phyloP scores from a whole-genome alignment of 805 yeast species.

The Yarrowia alimentaria region DNA sequence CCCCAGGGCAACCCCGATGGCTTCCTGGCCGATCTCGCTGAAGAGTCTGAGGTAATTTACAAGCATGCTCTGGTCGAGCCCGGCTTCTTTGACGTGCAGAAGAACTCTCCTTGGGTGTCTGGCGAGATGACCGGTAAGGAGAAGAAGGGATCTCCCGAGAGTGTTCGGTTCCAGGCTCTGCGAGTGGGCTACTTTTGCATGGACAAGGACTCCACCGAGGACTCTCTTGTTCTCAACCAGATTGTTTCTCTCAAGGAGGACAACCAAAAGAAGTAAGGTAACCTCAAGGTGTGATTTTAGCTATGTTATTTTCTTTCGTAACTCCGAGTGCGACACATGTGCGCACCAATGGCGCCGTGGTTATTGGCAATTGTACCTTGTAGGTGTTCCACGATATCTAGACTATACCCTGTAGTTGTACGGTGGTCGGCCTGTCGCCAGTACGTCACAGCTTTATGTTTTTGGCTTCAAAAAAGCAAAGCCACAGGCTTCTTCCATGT shows the following conservation, averaged over 20 bases:
- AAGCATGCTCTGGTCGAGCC: constrained; percentile 72
- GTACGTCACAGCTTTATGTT: too few species aligned
- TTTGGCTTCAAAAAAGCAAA: too few species aligned
- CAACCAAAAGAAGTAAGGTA: constrained; percentile 35
- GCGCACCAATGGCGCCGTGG: too few species aligned
- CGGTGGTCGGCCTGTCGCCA: too few species aligned
- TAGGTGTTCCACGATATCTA: too few species aligned
- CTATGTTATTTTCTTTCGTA: too few species aligned
- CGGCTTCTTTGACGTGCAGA: constrained; percentile 64
- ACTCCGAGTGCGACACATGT: too few species aligned
- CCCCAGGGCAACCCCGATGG: constrained; percentile 89
- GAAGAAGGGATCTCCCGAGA: constrained; percentile 59
- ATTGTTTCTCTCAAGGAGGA: constrained; percentile 93
- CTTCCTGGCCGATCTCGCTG: constrained; percentile 77
- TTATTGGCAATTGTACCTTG: too few species aligned
- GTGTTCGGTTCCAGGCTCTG: constrained; percentile 96
- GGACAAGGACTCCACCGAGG: constrained; percentile 70
- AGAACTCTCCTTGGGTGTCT: constrained; percentile 67
- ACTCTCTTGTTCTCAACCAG: constrained; percentile 73
- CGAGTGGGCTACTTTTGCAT: constrained; percentile 94
- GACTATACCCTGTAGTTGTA: too few species aligned
- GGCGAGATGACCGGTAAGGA: constrained; percentile 62
- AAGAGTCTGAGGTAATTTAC: constrained; percentile 68
- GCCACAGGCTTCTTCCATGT: too few species aligned
- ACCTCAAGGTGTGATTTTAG: too few species aligned